phyloP scores from a whole-genome alignment of 805 yeast genomes.

The Ogataea degrootiae region DNA sequence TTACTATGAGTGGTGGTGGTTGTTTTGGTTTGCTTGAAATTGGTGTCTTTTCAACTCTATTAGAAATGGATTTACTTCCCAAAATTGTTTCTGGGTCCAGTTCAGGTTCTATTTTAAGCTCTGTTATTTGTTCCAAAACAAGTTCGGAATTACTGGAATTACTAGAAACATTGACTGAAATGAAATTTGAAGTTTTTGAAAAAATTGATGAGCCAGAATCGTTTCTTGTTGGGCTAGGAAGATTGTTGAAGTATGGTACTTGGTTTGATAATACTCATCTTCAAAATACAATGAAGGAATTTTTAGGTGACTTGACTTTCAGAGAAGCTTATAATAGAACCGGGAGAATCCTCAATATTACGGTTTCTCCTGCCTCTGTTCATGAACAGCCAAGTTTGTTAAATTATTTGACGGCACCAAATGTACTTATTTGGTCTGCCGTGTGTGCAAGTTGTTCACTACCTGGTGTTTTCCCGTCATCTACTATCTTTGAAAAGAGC shows the following conservation, averaged over 20 bases:
- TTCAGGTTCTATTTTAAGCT: conserved; percentile 93
- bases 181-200: conserved; percentile 48
- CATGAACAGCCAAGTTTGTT: conserved; percentile 88
- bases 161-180: conserved; percentile 57
- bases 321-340: conserved; percentile 93
- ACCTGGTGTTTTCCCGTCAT: conserved; percentile 87
- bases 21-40: conserved; percentile 90
- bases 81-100: conserved; percentile 89
- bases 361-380: conserved; percentile 86
- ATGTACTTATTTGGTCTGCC: conserved; percentile 81
- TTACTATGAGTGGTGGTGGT: conserved; percentile 94
- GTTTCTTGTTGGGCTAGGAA: conserved; percentile 45
- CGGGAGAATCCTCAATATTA: conserved; percentile 86
- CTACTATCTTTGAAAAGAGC: conserved; percentile 79
- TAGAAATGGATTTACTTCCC: conserved; percentile 74
- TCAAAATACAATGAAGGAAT: conserved; percentile 64
- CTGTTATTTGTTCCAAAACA: conserved; percentile 76
- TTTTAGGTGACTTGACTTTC: conserved; percentile 87
- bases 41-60: conserved; percentile 80
- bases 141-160: conserved; percentile 62
- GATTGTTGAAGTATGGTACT: conserved; percentile 79
- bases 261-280: conserved; percentile 78
- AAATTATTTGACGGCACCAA: conserved; percentile 75
- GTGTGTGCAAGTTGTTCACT: conserved; percentile 92
- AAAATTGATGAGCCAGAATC: conserved; percentile 47